phyloP scores from a whole-genome alignment of 2,329 filamentous ascomycete species.

The Epichloe typhina region DNA sequence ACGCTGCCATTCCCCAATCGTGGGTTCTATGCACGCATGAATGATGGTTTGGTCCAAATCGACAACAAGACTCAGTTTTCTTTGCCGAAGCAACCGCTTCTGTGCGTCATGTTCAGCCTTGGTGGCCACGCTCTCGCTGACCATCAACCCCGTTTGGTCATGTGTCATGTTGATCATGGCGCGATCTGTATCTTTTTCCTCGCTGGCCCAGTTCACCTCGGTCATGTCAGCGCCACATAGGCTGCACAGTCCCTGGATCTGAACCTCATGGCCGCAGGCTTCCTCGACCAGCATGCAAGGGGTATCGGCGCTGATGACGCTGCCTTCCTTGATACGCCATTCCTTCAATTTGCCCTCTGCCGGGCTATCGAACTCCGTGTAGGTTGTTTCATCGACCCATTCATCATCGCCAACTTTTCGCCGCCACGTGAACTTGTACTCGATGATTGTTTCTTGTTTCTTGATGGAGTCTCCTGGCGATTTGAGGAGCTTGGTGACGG shows the following conservation, averaged over 20 bases:
- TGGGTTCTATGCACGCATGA: conserved; percentile 93
- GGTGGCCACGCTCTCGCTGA: conserved; percentile 70
- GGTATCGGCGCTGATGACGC: conserved; percentile 46
- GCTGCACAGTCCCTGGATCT: conserved; percentile 82
- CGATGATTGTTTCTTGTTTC: conserved; percentile 65
- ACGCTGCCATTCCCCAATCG: conserved; percentile 87
- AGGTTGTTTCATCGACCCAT: conserved; percentile 50
- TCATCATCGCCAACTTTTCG: conserved; percentile 59
- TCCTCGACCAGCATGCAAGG: conserved; percentile 69
- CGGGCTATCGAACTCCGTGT: conserved; percentile 68
- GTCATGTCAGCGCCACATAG: conserved; percentile 96
- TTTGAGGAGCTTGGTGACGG: conserved; percentile 74
- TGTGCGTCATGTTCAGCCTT: conserved; percentile 79
- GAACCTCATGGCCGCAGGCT: conserved; percentile 78
- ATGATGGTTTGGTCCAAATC: conserved; percentile 98
- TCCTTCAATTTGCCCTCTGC: conserved; percentile 64
- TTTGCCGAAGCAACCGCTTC: conserved; percentile 61
- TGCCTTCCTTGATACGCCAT: conserved; percentile 63
- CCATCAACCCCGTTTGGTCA: conserved; percentile 74
- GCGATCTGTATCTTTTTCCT: conserved; percentile 65
- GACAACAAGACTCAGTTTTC: conserved; percentile 86
- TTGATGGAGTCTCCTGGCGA: conserved; percentile 60
- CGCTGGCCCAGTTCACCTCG: conserved; percentile 71
- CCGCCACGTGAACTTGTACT: conserved; percentile 74
- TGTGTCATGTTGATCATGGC: conserved; percentile 93